Conservation (phyloP, 2,329 filamentous ascomycete species). For the Botrytis tulipae region DNA sequence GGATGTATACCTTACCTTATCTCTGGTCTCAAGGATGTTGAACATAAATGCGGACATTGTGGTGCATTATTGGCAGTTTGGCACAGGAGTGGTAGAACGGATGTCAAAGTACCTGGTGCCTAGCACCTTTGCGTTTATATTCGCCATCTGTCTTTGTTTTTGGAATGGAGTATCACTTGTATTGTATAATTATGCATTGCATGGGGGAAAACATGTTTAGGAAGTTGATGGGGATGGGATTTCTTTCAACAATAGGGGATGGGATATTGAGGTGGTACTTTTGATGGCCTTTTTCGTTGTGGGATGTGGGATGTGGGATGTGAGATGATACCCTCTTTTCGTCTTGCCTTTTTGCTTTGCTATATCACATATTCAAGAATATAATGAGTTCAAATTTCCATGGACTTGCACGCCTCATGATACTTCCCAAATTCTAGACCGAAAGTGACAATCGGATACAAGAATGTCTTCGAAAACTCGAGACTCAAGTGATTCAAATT, state of each 20-base stretch:
- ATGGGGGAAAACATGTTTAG: not conserved
- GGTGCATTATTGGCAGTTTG: conserved; percentile 44
- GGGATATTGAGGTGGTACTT: not conserved
- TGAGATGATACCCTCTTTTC: conserved; percentile 13
- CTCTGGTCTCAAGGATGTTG: conserved; percentile 45
- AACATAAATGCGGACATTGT: conserved; percentile 46
- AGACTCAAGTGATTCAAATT: not conserved
- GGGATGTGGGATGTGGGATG: not conserved
- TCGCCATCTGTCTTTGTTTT: not conserved
- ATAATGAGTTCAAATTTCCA: not conserved
- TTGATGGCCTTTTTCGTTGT: not conserved
- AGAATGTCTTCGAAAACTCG: not conserved
- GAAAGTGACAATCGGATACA: not conserved
- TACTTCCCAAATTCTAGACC: too few relatives aligned
- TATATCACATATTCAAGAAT: not conserved
- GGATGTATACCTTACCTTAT: conserved; percentile 46
- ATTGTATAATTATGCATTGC: not conserved
- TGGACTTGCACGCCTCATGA: not conserved
- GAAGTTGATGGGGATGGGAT: not conserved
- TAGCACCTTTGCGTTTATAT: not conserved
- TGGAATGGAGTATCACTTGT: not conserved
- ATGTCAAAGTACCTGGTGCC: conserved; percentile 34
- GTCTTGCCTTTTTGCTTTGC: not conserved
- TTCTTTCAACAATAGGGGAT: not conserved
- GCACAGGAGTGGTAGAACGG: conserved; percentile 44